phyloP scores from a whole-genome alignment of 257 asterid species.

The Solanum boliviense region DNA sequence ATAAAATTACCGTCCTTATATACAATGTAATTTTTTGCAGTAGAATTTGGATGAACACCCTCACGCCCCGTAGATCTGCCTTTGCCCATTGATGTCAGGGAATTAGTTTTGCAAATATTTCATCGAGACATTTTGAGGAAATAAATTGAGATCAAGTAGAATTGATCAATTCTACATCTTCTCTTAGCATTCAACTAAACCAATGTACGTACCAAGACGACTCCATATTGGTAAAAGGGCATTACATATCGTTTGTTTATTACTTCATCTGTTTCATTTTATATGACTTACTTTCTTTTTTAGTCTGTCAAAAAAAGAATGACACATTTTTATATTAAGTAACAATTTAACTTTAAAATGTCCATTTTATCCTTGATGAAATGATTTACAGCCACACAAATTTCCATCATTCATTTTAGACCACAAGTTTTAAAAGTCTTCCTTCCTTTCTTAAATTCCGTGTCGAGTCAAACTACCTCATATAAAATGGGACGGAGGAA shows the following conservation, averaged over 20 bases:
- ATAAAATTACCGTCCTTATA: too few relatives aligned
- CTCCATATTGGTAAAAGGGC: not conserved
- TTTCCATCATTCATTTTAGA: too few relatives aligned
- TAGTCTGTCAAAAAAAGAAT: accelerated
- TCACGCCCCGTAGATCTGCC: not conserved
- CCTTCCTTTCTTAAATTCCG: too few relatives aligned
- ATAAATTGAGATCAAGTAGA: not conserved
- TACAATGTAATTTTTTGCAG: not conserved
- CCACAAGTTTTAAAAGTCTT: too few relatives aligned
- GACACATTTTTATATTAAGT: too few relatives aligned
- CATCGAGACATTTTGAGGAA: not conserved
- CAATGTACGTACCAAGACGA: not conserved
- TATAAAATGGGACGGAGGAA: not conserved
- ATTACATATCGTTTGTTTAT: not conserved
- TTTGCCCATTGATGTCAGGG: not conserved
- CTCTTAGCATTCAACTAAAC: not conserved
- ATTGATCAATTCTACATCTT: not conserved
- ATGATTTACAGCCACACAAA: too few relatives aligned
- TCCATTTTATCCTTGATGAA: too few relatives aligned
- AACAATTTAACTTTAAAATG: too few relatives aligned
- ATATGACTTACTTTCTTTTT: not conserved
- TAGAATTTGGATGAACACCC: not conserved
- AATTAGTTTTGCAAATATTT: not conserved
- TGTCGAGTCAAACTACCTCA: not conserved
- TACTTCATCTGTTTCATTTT: accelerated